Conservation (phyloP, 2,329 filamentous ascomycete genomes). For the Hirsutella rhossiliensis region DNA sequence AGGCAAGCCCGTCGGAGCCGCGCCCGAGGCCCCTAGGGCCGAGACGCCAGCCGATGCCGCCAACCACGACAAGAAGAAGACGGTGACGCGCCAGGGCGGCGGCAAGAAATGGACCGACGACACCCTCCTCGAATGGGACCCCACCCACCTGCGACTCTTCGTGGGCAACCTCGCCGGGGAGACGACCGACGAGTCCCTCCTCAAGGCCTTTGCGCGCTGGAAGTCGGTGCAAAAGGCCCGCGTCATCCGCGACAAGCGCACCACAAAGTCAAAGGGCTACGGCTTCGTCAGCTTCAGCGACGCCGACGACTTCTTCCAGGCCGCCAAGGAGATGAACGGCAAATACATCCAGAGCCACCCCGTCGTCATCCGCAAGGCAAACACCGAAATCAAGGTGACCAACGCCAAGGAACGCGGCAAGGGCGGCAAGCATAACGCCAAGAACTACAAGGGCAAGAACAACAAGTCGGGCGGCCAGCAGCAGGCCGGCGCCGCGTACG, state of each 20-base stretch:
- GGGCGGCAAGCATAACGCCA: conserved; percentile 22
- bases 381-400: conserved; percentile 77
- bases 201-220: conserved; percentile 89
- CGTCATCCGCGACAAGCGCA: conserved; percentile 89
- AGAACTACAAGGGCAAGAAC: conserved; percentile 20
- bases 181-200: conserved; percentile 87
- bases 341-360: conserved; percentile 99
- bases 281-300: conserved; percentile 95
- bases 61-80: conserved; percentile 59
- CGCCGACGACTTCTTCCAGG: conserved; percentile 91
- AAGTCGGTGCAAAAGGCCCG: conserved; percentile 82
- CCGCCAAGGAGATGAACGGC: conserved; percentile 95
- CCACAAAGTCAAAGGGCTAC: conserved; percentile 90
- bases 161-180: conserved; percentile 95
- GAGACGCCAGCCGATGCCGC: conserved; percentile 31
- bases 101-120: conserved; percentile 89
- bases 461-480: conserved; percentile 14
- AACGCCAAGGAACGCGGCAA: conserved; percentile 49
- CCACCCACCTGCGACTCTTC: conserved; percentile 85
- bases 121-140: conserved; percentile 88
- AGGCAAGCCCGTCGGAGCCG: conserved; percentile 16
- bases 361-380: conserved; percentile 74
- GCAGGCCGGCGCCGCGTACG: conserved; percentile 25
- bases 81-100: conserved; percentile 77
- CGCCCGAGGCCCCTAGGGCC: conserved; percentile 16